A percentile compares a stretch with the other conserved stretches of the same genome.
Conservation (phyloP, 2,329 filamentous ascomycete genomes). For the Pseudogymnoascus destructans region DNA sequence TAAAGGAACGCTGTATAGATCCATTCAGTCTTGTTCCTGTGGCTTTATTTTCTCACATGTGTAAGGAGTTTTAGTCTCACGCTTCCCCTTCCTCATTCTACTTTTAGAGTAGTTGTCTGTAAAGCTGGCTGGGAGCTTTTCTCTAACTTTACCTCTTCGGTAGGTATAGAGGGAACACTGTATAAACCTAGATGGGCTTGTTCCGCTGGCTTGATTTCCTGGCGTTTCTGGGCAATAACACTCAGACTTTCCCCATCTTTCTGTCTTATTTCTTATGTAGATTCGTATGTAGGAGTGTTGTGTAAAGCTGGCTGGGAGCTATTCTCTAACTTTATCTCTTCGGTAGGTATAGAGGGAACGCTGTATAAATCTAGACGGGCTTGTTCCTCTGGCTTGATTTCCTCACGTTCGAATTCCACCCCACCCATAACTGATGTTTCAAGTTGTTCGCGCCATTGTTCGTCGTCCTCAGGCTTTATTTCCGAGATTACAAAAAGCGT, state of each 20-base stretch:
- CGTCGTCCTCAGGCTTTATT: constrained; percentile 3
- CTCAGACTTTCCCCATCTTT: too few relatives aligned
- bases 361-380: background rate
- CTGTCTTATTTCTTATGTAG: too few relatives aligned
- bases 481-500: constrained; percentile 15
- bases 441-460: background rate
- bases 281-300: too few relatives aligned
- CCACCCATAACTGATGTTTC: background rate
- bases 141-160: background rate
- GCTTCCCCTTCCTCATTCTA: background rate
- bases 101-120: background rate
- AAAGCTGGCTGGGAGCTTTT: background rate
- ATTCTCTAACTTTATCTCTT: background rate
- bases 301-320: background rate
- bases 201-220: constrained; percentile 8
- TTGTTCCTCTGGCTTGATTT: constrained; percentile 5
- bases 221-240: too few relatives aligned
- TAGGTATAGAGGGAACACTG: background rate
- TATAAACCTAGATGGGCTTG: background rate
- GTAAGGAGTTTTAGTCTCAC: background rate
- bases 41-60: background rate
- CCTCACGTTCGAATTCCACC: background rate
- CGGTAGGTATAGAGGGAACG: background rate
- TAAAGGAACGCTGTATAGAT: background rate
- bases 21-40: background rate